Base-by-base conservation (phyloP, 1,284 basidiomycete genomes). In the Microbotryum intermedium region DNA sequence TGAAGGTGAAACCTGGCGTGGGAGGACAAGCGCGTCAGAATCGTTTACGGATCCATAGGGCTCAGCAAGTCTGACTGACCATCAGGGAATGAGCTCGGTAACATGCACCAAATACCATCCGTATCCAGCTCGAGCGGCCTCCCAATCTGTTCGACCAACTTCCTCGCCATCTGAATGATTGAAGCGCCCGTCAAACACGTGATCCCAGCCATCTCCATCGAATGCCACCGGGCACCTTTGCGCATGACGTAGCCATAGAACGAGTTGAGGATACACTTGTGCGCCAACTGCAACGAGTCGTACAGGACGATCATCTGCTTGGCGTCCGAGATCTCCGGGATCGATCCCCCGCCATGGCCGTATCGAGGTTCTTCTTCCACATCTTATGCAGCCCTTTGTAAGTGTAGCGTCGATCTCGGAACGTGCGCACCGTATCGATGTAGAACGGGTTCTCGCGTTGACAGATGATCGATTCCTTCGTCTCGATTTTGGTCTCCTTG, bases 181-280 rank as follows among this genome's bases (percentile, higher is more conserved):
- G 84, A 90, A 7, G 95, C 93, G n/a, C 95, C 95, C 0, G 95
- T 98, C 52, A 98, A 79, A 77, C 95, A 99, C 10, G 95, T 99
- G 70, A 99, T 97, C 23, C 95, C 95, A 0, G 95, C 95, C 95
- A 99, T 99, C 78, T 99, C 95, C 95, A 99, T 98, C 44, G 93
- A 97, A 76, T 98, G 94, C 95, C 95, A 99, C 25, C 95, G 82
- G 20, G 95, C 95, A 60, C 95, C 95, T 74, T 99, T 99, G 44
- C 94, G 86, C 95, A 98, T 99, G 75, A 99, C 95, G 72, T 98
- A 99, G 52, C 95, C 95, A 75, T 98, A 98, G 81, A 98, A 98
- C 4, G 94, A 97, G 79, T 99, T 98, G 70, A 99, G 83, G 74
- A 98, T 99, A 76, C 92, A 97, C 80, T 99, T 98, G 82, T 99